phyloP scores from a whole-genome alignment of 2,329 filamentous ascomycete species.

The Diaporthe capsici region DNA sequence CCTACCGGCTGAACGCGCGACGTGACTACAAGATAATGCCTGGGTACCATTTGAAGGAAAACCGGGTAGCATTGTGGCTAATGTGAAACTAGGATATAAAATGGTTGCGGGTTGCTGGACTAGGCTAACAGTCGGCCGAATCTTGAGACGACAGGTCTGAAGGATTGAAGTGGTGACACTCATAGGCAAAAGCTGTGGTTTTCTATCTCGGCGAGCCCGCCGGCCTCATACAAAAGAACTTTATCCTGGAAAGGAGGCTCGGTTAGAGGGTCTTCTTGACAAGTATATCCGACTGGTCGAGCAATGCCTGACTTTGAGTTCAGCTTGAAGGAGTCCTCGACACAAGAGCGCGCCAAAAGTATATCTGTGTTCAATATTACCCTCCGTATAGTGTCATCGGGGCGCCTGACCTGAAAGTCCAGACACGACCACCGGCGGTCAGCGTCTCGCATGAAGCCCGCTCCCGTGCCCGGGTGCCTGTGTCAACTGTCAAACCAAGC shows the following conservation, averaged over 20 bases:
- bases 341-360: background rate
- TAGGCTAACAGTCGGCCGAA: background rate
- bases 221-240: background rate
- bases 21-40: background rate
- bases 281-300: background rate
- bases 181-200: background rate
- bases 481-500: slow-evolving; percentile 32
- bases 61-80: background rate
- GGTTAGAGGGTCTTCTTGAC: background rate
- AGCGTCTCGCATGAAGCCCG: slow-evolving; percentile 8
- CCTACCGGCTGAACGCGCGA: background rate
- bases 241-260: background rate
- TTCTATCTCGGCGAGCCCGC: background rate
- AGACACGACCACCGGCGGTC: background rate
- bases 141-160: background rate
- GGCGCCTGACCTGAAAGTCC: slow-evolving; percentile 17
- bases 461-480: slow-evolving; percentile 9
- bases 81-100: background rate
- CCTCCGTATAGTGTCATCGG: background rate
- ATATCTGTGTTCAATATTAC: background rate
- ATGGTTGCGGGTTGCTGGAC: too few species aligned
- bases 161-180: background rate
- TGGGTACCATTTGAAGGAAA: background rate
- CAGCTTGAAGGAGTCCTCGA: background rate
- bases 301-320: background rate